Evolutionary conservation across 345 rosid genomes (phyloP).

Genomic region (Boechera divaricarpa): DNA sequence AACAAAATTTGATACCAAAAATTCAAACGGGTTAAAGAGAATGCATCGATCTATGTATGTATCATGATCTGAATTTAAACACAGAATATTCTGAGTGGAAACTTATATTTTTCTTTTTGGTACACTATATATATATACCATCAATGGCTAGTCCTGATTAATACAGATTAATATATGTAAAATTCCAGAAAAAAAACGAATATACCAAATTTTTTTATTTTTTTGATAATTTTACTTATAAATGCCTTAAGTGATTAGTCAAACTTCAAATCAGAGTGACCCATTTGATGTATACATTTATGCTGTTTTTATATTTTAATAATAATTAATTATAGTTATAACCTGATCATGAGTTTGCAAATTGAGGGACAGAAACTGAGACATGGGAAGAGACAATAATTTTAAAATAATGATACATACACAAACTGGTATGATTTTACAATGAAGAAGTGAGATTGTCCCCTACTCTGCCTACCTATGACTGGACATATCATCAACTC

Average conservation of each 20-base stretch:
- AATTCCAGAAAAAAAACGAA: no score
- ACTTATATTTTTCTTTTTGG: no score
- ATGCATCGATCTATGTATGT: no score
- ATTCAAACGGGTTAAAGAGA: no score
- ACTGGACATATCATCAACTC: conserved; percentile 21
- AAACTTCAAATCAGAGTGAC: not conserved
- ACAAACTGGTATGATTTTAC: conserved; percentile 29
- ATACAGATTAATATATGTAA: no score
- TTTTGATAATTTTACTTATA: not conserved
- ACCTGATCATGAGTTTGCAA: not conserved
- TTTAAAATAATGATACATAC: not conserved
- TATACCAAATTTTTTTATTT: no score
- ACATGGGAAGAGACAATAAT: conserved; percentile 20
- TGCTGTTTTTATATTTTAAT: no score
- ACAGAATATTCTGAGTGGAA: no score
- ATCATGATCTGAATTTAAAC: no score
- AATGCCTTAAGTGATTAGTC: conserved; percentile 12
- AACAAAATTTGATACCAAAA: no score
- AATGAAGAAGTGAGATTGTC: conserved; percentile 22
- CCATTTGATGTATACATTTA: not conserved
- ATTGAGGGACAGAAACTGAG: conserved; percentile 27
- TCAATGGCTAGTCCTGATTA: no score
- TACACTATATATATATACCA: no score
- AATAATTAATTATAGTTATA: not conserved
- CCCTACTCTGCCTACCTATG: conserved; percentile 29